Base-by-base conservation (phyloP, 148 eudicot genomes). In the Fagopyrum homotropicum region DNA sequence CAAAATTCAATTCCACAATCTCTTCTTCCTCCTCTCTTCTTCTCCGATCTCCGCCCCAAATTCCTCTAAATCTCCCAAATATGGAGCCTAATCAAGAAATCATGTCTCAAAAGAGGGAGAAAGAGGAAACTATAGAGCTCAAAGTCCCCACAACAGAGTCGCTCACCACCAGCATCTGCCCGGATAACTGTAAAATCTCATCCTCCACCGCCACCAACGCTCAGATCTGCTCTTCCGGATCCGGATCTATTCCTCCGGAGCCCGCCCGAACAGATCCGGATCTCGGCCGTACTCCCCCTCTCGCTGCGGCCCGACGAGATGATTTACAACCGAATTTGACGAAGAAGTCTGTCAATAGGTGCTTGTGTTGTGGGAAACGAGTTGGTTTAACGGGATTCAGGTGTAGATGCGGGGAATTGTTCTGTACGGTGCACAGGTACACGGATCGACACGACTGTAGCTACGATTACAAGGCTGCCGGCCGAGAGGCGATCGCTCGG, bases 101-200 rank as follows among this genome's bases (percentile, higher is more conserved):
- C 61, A 87, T 87, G 93, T 85, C 96, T 45, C 93, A 89, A 66
- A 84, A 89, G 69, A 83, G 91, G 82, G 96, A 91, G 73, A 86
- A 84, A 66, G 91, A 87, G 50, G 91, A 89, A 75, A 86, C 88
- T 16, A 4, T 84, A 5, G 96, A 91, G 81, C 91, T 88, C 72
- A 79, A 89, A 72, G 88, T 89, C 29, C 86, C 89, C n/a, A 59
- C 88, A 2, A 78, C 84, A n/a, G 59, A 51, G 56, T 51, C 56
- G 8, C 61, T 56, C 29, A 12, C 82, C 44, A 75, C 83, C 59
- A 72, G 78, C 35, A 47, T 78, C 29, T 76, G 88, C 74, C 19
- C 73, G 45, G 71, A 55, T 35, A 43, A 56, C 66, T 74, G 46
- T 45, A 74, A 74, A n/a, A 29, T 78, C 48, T 75, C 80, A 47